Conservation (phyloP, 163 green algal genomes). For the Volvox carteri region DNA sequence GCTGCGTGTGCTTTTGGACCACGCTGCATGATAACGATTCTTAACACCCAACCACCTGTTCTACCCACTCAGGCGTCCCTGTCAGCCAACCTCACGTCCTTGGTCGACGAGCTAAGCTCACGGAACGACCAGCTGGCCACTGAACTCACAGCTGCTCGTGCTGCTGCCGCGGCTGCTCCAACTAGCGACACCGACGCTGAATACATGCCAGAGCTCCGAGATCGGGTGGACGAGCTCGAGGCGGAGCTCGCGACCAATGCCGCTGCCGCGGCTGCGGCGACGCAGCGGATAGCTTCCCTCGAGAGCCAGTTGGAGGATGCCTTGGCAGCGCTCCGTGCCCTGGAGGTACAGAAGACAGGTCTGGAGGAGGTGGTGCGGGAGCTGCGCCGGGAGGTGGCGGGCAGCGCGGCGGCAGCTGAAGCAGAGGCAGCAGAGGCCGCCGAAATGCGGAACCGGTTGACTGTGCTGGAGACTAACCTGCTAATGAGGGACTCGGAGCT, state of each 20-base stretch:
- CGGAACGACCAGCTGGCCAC: conserved; percentile 31
- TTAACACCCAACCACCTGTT: too few species aligned
- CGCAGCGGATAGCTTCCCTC: not conserved
- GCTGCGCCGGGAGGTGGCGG: not conserved
- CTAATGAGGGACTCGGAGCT: conserved; percentile 52
- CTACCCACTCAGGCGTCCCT: conserved; percentile 12
- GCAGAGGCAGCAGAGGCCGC: not conserved
- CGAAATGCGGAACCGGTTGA: not conserved
- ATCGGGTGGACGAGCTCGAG: conserved; percentile 17
- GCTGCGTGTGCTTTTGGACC: too few species aligned
- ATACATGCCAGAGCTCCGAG: not conserved
- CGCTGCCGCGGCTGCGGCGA: not conserved
- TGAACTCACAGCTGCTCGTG: not conserved
- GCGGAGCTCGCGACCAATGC: not conserved
- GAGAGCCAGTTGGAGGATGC: conserved; percentile 59
- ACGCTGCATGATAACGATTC: too few species aligned
- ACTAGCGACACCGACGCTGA: not conserved
- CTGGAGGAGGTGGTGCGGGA: conserved; percentile 47
- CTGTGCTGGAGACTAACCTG: conserved; percentile 50
- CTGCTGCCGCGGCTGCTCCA: not conserved
- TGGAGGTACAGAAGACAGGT: conserved; percentile 45
- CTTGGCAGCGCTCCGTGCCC: conserved; percentile 17
- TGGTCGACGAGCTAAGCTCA: conserved; percentile 27
- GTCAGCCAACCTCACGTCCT: not conserved
- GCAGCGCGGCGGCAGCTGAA: not conserved